Evolutionary conservation across 495 filamentous ascomycete species (phyloP), one percentile per base, ranked within the genome.

Genomic region (Penicillium ochrochloron): DNA sequence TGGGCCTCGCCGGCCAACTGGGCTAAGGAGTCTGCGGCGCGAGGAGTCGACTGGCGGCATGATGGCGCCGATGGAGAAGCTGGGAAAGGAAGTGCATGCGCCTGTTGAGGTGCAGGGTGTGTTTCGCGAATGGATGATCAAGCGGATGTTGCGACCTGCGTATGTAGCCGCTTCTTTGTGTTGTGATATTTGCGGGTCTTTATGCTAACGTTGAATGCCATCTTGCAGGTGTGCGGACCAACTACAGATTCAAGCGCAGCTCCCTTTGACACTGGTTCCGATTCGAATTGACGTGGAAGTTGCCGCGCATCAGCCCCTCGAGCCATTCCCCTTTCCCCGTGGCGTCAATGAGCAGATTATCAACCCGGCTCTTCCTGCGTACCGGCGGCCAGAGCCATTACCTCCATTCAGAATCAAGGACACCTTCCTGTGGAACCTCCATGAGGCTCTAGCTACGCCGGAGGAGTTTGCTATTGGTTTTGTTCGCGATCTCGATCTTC

Each of bases 261-360:
- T 98, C 31, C 95, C 96, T 27, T 83, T 96, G 27, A 95, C 92
- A 4, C 84, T 97, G 27, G 94, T 99, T 57, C 95, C 95, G 9
- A 97, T 99, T 65, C 92, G 96, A 52, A 94, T 99, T 70, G 95
- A 99, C 70, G 83, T 99, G 66, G 94, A 99, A 72, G 88, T 97
- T 12, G 86, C 90, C 29, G 80, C 91, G 37, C 94, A 91, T 80
- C 83, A 87, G 39, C 91, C 95, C 41, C 75, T 85, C 52, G 84
- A 94, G 53, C 82, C 94, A 3, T 83, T 97, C 63, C 88, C 90
- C 25, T 66, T 88, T 55, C 88, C 90, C 12, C 81, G 84, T 62
- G 84, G 85, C 55, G 76, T 84, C 12, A 82, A 83, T 65, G 87
- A 90, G 68, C 84, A 86, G 44, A 78, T 76, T 33, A 84, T 91